phyloP scores from a whole-genome alignment of 352 stramenopile genomes.

The Phytophthora uliginosa region DNA sequence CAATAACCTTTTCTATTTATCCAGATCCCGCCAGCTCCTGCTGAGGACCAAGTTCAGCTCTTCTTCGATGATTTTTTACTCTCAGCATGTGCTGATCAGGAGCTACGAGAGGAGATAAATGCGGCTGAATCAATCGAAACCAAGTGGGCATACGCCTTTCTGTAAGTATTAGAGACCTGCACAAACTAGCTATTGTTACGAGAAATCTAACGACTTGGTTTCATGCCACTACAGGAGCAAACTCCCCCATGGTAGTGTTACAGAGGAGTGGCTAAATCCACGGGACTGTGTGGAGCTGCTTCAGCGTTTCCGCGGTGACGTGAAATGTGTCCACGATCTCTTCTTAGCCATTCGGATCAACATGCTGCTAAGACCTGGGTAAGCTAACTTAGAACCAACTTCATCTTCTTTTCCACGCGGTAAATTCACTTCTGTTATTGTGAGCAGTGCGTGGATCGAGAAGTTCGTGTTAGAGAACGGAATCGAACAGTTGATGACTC shows the following conservation, averaged over 20 bases:
- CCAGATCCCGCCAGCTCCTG: slow-evolving; percentile 65
- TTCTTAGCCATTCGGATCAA: slow-evolving; percentile 76
- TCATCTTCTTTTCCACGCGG: background rate
- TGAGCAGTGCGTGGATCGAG: slow-evolving; percentile 58
- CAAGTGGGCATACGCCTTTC: slow-evolving; percentile 81
- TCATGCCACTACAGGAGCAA: slow-evolving; percentile 44
- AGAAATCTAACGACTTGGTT: slow-evolving; percentile 1
- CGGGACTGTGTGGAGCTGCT: slow-evolving; percentile 63
- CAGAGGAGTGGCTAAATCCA: slow-evolving; percentile 63
- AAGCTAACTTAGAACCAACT: background rate
- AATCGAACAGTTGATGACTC: slow-evolving; percentile 44
- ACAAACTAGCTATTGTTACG: background rate
- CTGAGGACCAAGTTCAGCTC: slow-evolving; percentile 43
- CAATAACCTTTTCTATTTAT: slow-evolving; percentile 11
- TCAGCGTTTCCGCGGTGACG: slow-evolving; percentile 43
- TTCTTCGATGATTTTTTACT: slow-evolving; percentile 63
- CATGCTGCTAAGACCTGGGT: slow-evolving; percentile 61
- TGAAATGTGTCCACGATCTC: slow-evolving; percentile 54
- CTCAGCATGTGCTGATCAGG: slow-evolving; percentile 29
- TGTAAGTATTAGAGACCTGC: slow-evolving; percentile 48
- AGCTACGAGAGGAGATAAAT: slow-evolving; percentile 54
- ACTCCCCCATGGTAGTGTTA: slow-evolving; percentile 39
- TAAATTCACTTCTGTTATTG: slow-evolving; percentile 2
- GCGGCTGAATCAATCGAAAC: slow-evolving; percentile 54
- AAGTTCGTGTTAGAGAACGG: slow-evolving; percentile 62